Base-by-base conservation (phyloP, 1,284 basidiomycete genomes). In the Apiotrichum laibachii region DNA sequence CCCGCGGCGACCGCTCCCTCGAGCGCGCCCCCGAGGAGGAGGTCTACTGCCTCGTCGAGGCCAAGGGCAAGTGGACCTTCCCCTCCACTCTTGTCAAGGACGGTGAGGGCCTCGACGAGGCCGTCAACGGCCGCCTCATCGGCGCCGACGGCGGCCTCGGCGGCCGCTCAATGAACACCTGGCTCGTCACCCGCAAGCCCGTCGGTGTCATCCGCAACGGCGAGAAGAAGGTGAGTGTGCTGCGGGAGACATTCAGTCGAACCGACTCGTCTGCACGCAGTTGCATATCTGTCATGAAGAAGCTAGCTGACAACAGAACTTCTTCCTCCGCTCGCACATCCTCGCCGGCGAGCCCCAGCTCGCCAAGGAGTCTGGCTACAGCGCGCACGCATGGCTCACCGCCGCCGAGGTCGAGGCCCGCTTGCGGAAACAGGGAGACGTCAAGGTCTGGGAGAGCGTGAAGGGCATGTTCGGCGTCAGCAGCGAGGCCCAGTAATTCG, bases 11-110 rank as follows among this genome's bases (percentile, higher is more conserved):
- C 50, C 85, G 84, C 73, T 89, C 87, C 71, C 78, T 97, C 67
- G 89, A 97, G 77, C 82, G 93, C 60, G 83, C 82, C 59, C 87
- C 89, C 4, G 87, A 90, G 66, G 83, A 92, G 52, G 95, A 95
- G 71, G 77, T 98, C 16, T 97, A 92, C 76, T 82, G 94, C 21
- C 72, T 97, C 53, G 80, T 96, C 18, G 83, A 85, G 66, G 81
- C 80, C 54, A 79, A 82, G 59, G 64, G 75, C 21, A 79, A 83
- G 18, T 95, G 92, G 92, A 82, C 84, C 64, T 91, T 96, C 76
- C 92, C 91, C 0, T 53, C 57, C 1, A 66, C 67, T 5, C 50
- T 56, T 12, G 56, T 76, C 45, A 57, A 66, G 50, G 51, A 50
- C 26, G 65, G 70, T 26, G 76, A 78, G 58, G 65, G 60, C 3